These are phyloP conservation scores for Leucogyrophana mollusca DNA, from an alignment of 768 basidiomycete genomes.

Conservation along the genomic window DNA sequence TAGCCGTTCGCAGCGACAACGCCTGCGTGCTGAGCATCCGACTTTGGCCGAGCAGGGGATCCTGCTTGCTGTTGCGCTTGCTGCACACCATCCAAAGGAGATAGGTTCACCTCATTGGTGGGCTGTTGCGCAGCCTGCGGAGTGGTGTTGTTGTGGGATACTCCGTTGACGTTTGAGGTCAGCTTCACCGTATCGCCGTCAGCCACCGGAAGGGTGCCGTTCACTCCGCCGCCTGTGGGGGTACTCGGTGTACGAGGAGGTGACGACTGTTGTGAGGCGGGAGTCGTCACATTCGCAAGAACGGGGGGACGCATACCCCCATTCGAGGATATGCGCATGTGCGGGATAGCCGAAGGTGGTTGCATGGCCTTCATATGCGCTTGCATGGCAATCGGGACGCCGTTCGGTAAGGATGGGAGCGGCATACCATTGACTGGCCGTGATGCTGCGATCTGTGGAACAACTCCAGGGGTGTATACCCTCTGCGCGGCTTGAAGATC, in stretches of 20 bases:
- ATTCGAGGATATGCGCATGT: slow-evolving; percentile 62
- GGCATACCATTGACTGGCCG: slow-evolving; percentile 5
- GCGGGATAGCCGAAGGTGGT: slow-evolving; percentile 48
- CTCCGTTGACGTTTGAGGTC: slow-evolving; percentile 16
- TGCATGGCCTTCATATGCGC: slow-evolving; percentile 63
- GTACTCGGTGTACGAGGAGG: slow-evolving; percentile 31
- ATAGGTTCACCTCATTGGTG: slow-evolving; percentile 10
- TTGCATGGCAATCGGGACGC: slow-evolving; percentile 56
- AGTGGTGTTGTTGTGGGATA: slow-evolving; percentile 25
- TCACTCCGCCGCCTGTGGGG: slow-evolving; percentile 29
- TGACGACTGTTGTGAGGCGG: slow-evolving; percentile 23
- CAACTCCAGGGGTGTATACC: slow-evolving; percentile 20
- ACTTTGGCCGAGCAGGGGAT: slow-evolving; percentile 48
- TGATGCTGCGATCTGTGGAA: slow-evolving; percentile 18
- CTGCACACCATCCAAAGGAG: slow-evolving; percentile 19
- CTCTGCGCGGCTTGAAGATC: slow-evolving; percentile 22
- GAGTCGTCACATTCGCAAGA: slow-evolving; percentile 29
- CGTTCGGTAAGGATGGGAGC: slow-evolving; percentile 34
- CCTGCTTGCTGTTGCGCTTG: slow-evolving; percentile 19
- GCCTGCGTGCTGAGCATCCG: slow-evolving; percentile 41
- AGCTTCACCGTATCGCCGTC: slow-evolving; percentile 39
- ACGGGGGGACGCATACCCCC: slow-evolving; percentile 53
- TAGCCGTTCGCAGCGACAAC: slow-evolving; percentile 44
- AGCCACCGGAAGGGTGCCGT: slow-evolving; percentile 36
- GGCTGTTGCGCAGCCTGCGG: slow-evolving; percentile 28